Percentiles rank a stretch among this genome's conserved stretches.
Evolutionary conservation across 2,329 filamentous ascomycete genomes (phyloP).

Genomic region (Biscogniauxia mediterranea): DNA sequence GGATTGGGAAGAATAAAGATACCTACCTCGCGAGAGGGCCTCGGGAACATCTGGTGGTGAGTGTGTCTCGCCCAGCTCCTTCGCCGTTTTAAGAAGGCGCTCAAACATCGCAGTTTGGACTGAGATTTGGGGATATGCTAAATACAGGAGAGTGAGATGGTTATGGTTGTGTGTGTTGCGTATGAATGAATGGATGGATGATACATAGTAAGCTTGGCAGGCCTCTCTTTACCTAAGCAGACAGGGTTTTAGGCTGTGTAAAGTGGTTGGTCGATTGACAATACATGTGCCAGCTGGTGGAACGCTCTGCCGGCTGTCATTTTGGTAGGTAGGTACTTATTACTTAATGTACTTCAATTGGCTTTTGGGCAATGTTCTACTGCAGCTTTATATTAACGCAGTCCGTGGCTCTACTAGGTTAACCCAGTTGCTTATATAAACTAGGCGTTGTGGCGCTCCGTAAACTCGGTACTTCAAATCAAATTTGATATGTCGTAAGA

Average conservation of each 20-base stretch:
- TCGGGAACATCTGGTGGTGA: constrained; percentile 9
- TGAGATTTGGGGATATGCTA: too few relatives aligned
- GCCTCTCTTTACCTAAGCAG: not conserved
- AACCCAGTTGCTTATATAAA: too few relatives aligned
- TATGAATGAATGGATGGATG: not conserved
- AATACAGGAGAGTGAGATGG: not conserved
- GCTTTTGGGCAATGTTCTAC: too few relatives aligned
- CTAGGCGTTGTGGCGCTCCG: too few relatives aligned
- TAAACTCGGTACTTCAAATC: too few relatives aligned
- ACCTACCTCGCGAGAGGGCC: constrained; percentile 10
- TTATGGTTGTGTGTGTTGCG: not conserved
- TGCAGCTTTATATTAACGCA: too few relatives aligned
- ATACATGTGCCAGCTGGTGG: not conserved
- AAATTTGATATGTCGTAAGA: too few relatives aligned
- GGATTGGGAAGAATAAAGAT: not conserved
- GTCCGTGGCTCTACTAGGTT: too few relatives aligned
- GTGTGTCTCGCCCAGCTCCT: constrained; percentile 2
- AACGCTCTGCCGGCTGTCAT: too few relatives aligned
- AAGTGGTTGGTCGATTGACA: not conserved
- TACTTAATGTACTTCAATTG: too few relatives aligned
- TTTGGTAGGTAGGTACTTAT: too few relatives aligned
- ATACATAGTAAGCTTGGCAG: not conserved
- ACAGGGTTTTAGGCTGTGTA: not conserved
- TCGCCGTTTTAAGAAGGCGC: constrained; percentile 10
- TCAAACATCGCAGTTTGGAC: constrained; percentile 11